These are phyloP conservation scores for Termitomyces sp. DNA, from an alignment of 768 basidiomycete species.

Conservation along the genomic window DNA sequence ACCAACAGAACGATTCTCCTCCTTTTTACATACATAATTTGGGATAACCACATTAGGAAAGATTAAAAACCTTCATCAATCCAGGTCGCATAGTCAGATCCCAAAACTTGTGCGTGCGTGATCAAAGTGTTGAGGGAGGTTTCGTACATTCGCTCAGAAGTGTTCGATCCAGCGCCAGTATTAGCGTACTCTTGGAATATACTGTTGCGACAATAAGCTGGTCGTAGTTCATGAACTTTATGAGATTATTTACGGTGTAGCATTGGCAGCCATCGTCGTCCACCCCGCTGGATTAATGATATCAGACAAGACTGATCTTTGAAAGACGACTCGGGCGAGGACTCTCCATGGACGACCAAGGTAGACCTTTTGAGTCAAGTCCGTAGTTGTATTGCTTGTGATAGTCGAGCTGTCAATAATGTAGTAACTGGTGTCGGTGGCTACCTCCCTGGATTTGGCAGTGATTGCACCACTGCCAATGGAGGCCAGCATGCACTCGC, in stretches of 20 bases:
- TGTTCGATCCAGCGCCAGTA: slow-evolving; percentile 22
- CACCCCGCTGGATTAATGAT: slow-evolving; percentile 22
- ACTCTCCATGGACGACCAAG: slow-evolving; percentile 16
- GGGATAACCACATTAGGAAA: too few species aligned
- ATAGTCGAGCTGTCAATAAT: slow-evolving; percentile 23
- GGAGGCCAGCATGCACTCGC: slow-evolving; percentile 22
- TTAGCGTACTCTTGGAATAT: slow-evolving; percentile 22
- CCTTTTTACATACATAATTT: too few species aligned
- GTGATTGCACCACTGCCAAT: slow-evolving; percentile 24
- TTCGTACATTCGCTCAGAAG: slow-evolving; percentile 18
- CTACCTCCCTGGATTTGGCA: slow-evolving; percentile 19
- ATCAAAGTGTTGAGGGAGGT: slow-evolving; percentile 17
- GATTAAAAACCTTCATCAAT: slow-evolving; percentile 16
- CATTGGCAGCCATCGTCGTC: slow-evolving; percentile 20
- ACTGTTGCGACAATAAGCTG: slow-evolving; percentile 5
- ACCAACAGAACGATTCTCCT: too few species aligned
- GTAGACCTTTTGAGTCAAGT: slow-evolving; percentile 18
- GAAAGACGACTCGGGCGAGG: slow-evolving; percentile 24
- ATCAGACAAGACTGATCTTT: slow-evolving; percentile 18
- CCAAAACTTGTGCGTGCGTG: slow-evolving; percentile 19
- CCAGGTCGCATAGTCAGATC: slow-evolving; percentile 19
- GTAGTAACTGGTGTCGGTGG: slow-evolving; percentile 20
- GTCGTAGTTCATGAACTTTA: background rate
- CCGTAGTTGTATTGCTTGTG: slow-evolving; percentile 14
- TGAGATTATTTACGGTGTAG: slow-evolving; percentile 17